Conservation (phyloP, 345 rosid genomes). For the Euclidium syriacum region DNA sequence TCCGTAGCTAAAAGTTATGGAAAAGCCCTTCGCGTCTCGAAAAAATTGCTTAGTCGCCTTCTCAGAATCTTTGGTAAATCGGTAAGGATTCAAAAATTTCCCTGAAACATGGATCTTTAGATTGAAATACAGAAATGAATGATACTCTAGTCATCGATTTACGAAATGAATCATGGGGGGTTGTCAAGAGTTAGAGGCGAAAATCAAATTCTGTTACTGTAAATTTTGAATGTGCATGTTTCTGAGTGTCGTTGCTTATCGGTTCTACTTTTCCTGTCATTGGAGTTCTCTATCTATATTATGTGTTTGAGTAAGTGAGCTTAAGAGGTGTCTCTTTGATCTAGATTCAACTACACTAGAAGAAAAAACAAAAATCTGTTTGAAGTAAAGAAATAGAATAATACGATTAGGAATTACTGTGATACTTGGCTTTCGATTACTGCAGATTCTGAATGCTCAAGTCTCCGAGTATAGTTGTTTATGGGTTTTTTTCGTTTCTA, state of each 20-base stretch:
- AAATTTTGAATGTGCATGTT: not conserved
- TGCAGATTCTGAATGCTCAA: not conserved
- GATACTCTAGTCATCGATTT: not conserved
- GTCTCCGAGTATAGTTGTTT: not conserved
- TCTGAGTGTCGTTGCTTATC: not conserved
- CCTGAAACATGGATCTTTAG: not conserved
- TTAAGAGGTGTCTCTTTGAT: not conserved
- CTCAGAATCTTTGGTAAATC: conserved; percentile 48
- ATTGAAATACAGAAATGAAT: not conserved
- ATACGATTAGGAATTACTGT: too few species aligned
- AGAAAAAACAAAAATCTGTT: too few species aligned
- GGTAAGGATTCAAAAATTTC: conserved; percentile 28
- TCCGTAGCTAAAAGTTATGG: conserved; percentile 51
- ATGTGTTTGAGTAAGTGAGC: not conserved
- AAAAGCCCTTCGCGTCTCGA: conserved; percentile 40
- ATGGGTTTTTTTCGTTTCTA: not conserved
- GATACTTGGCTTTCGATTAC: too few species aligned
- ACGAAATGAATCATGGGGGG: not conserved
- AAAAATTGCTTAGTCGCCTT: conserved; percentile 42
- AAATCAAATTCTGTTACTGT: not conserved
- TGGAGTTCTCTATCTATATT: not conserved
- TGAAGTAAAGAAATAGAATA: too few species aligned
- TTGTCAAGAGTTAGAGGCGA: not conserved
- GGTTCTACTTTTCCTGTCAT: not conserved
- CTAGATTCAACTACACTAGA: too few species aligned